Evolutionary conservation across 2,329 filamentous ascomycete genomes (phyloP), one percentile per base, ranked within the genome.

Genomic region (Colletotrichum costaricense): DNA sequence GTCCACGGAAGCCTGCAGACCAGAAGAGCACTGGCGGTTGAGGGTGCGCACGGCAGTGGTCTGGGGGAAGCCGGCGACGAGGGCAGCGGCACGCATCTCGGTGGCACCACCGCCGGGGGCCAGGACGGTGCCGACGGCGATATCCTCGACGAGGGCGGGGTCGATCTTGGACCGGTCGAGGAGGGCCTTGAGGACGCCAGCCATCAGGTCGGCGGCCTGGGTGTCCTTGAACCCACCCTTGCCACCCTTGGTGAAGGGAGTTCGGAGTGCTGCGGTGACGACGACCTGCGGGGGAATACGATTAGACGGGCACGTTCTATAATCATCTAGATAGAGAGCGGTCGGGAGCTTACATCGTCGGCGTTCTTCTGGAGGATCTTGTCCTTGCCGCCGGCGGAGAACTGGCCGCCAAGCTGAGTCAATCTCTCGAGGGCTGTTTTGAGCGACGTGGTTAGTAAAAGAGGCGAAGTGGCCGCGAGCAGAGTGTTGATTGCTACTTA

Each of bases 141-240:
- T 93, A 81, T 99, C 97, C 84, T 98, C 94, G 62, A 99, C 95
- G 46, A 97, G 88, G 49, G 86, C 87, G 26, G 97, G 95, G 85
- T 98, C 94, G 84, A 98, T 97, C 76, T 92, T 92, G 77, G 95
- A 98, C 78, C 95, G 94, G 70, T 93, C 88, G 81, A 98, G 88
- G 76, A 98, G 87, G 73, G 92, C 92, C 84, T 92, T 93, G 84
- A 98, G 92, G 59, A 95, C 92, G 78, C 94, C 95, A 63, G 92
- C 91, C 79, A 98, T 92, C 75, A 98, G 88, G 83, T 98, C 96
- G 54, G 95, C 90, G 7, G 94, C 94, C 68, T 91, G 88, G 9
- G 97, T 98, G 85, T 98, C 97, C 88, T 98, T 98, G 89, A 99
- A 97, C 63, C 92, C 93, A 77, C 97, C 97, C 85, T 95, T 95